Evolutionary conservation across 2,329 filamentous ascomycete genomes (phyloP).

Genomic region (Paecilomyces niveus): DNA sequence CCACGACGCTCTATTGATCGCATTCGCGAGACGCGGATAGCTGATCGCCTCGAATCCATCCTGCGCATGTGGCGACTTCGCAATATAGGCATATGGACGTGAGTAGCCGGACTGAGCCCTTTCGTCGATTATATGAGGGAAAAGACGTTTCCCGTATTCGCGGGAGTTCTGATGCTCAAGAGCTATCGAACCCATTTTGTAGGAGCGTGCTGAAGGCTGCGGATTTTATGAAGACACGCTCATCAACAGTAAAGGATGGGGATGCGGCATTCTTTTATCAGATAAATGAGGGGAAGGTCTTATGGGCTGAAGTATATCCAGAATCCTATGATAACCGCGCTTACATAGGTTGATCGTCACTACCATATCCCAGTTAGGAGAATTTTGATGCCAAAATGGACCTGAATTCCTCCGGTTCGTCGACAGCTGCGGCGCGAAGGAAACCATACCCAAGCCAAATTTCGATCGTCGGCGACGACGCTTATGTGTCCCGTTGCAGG

Average conservation of each 20-base stretch:
- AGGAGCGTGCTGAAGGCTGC: background rate
- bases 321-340: background rate
- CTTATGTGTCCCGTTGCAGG: background rate
- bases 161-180: background rate
- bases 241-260: background rate
- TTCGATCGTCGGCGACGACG: background rate
- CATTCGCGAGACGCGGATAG: slow-evolving; percentile 4
- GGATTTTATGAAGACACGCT: background rate
- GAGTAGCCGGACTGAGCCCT: slow-evolving; percentile 2
- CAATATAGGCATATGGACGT: slow-evolving; percentile 5
- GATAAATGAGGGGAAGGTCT: background rate
- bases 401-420: background rate
- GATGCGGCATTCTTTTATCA: background rate
- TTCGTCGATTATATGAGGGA: slow-evolving; percentile 5
- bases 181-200: background rate
- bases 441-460: background rate
- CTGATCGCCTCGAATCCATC: slow-evolving; percentile 5
- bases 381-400: background rate
- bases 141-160: slow-evolving; percentile 4
- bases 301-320: background rate
- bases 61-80: slow-evolving; percentile 4
- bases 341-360: background rate
- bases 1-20: slow-evolving; percentile 7
- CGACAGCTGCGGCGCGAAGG: background rate
- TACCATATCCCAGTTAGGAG: background rate